Percentiles rank a stretch among this genome's conserved stretches.
phyloP scores from a whole-genome alignment of 2,329 filamentous ascomycete genomes.

The Aspergillus calidoustus region DNA sequence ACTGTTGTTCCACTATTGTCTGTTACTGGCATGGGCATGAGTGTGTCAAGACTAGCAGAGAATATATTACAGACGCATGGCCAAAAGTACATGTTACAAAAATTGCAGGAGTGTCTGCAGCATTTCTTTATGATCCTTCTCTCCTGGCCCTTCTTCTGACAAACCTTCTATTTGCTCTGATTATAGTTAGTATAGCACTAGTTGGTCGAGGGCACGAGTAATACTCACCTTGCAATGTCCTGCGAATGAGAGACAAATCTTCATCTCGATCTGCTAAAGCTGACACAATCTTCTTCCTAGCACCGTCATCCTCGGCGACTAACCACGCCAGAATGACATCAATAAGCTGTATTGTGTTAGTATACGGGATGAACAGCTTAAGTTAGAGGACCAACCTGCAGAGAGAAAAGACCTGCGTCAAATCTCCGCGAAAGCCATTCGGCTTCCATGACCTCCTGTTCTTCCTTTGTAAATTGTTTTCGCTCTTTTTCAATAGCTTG shows the following conservation, averaged over 20 bases:
- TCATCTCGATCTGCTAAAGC: slow-evolving; percentile 72
- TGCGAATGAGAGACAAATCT: slow-evolving; percentile 64
- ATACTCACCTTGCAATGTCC: slow-evolving; percentile 66
- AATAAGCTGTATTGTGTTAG: slow-evolving; percentile 56
- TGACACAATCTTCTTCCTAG: slow-evolving; percentile 65
- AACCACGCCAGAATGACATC: slow-evolving; percentile 91
- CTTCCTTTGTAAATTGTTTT: slow-evolving; percentile 58
- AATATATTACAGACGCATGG: too few species aligned
- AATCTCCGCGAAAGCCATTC: slow-evolving; percentile 77
- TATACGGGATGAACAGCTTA: background rate
- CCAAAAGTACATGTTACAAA: slow-evolving; percentile 26
- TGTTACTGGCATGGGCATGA: too few species aligned
- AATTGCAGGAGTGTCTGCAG: slow-evolving; percentile 60
- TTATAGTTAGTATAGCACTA: slow-evolving; percentile 2
- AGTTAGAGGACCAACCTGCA: slow-evolving; percentile 61
- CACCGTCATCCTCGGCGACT: slow-evolving; percentile 82
- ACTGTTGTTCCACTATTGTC: too few species aligned
- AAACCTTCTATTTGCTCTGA: slow-evolving; percentile 66
- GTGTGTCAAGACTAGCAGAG: too few species aligned
- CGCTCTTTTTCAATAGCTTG: slow-evolving; percentile 65
- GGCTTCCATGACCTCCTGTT: slow-evolving; percentile 64
- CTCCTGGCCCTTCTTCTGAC: slow-evolving; percentile 58
- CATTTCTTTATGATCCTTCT: slow-evolving; percentile 65
- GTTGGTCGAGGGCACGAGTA: background rate
- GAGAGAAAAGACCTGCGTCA: slow-evolving; percentile 80